Evolutionary conservation across 2,329 filamentous ascomycete genomes (phyloP), one percentile per base, ranked within the genome.

Genomic region (Sarocladium brachiariae): DNA sequence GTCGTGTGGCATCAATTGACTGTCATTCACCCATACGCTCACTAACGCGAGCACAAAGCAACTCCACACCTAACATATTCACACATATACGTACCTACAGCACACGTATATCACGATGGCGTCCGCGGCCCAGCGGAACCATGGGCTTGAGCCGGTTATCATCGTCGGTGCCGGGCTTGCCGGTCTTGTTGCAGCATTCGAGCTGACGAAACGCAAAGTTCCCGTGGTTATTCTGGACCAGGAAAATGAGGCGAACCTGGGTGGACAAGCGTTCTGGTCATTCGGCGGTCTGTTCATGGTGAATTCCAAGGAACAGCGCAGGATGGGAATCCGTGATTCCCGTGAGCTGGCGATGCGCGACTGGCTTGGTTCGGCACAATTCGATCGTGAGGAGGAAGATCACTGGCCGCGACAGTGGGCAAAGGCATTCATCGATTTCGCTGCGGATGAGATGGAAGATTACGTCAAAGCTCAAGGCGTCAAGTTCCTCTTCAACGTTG

Each of bases 211-310:
- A 58, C 74, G 70, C 52, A 65, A 70, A 48, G 65, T 81, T n/a
- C 72, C 70, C 2, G 69, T 69, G 31, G 52, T 81, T 46, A 63
- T 82, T 37, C 49, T 83, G 48, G 80, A 83, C 63, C 80, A 83
- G 59, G 80, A 83, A 59, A 77, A 75, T 52, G 70, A 68, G 25
- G 63, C 70, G 54, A 81, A 72, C 56, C 67, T 83, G 9, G 80
- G 80, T 52, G 80, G 80, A 2, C 80, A 83, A 62, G 80, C 80
- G 6, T 83, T 82, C 60, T 83, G 79, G 78, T 83, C 80, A 3
- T 72, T 83, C 1, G 80, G 80, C 30, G 80, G 80, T 31, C 61
- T 83, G 23, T 83, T 83, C 65, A 70, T 75, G 63, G 79, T 83
- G 51, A 62, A 83, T 64, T 80, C 77, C 8, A 59, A 71, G 8